Conservation (phyloP, 2,329 filamentous ascomycete genomes). For the Ophiognomonia clavigignenti-juglandacearum region DNA sequence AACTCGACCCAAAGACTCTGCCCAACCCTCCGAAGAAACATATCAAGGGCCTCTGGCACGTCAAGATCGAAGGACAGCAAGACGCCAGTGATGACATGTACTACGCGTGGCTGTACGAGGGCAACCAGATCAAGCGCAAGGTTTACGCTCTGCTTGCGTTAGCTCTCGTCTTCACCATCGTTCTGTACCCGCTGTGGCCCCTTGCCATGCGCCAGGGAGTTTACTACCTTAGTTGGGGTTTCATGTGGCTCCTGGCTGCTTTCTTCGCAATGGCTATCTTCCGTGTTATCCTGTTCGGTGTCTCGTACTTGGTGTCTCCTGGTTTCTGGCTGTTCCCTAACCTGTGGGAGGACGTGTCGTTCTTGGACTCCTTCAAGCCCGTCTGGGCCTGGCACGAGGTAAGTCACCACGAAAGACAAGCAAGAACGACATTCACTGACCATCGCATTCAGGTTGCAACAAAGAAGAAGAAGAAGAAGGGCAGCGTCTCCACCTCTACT, state of each 20-base stretch:
- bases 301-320: conserved; percentile 84
- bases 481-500: conserved; percentile 23
- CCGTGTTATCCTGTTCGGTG: conserved; percentile 86
- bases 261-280: conserved; percentile 99
- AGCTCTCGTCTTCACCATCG: conserved; percentile 76
- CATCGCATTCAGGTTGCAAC: conserved; percentile 31
- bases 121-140: conserved; percentile 89
- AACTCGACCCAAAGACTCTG: conserved; percentile 72
- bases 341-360: conserved; percentile 96
- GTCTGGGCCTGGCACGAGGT: conserved; percentile 99
- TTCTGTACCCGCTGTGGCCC: conserved; percentile 96
- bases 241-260: conserved; percentile 80
- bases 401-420: conserved; percentile 29
- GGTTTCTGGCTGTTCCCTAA: conserved; percentile 99
- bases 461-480: conserved; percentile 51
- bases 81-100: conserved; percentile 83
- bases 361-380: conserved; percentile 94
- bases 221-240: conserved; percentile 94
- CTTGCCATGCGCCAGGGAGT: conserved; percentile 85
- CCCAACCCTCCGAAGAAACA: conserved; percentile 73
- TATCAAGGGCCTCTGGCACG: conserved; percentile 93
- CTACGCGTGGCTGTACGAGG: conserved; percentile 96
- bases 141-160: conserved; percentile 83
- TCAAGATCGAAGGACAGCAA: conserved; percentile 93
- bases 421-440: neutral